Base-by-base conservation (phyloP, 176 grass and related monocot genomes). In the Carex kokanica region DNA sequence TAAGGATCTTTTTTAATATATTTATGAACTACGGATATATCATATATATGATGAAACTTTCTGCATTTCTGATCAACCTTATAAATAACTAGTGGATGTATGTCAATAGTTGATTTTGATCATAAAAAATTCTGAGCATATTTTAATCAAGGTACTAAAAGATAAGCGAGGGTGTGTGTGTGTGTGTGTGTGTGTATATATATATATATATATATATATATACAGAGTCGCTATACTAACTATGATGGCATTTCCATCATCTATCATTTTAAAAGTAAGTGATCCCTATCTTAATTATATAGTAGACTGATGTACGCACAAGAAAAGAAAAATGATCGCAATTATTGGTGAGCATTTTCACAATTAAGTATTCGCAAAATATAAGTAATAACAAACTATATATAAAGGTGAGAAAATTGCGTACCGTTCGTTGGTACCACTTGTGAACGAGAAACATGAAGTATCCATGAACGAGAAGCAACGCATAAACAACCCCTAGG, bases 351-450 rank as follows among this genome's bases (percentile, higher is more conserved):
- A 77, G 0, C 49, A 55, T 77, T 77, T 25, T 77, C 23, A 16
- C 45, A 81, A 81, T 43, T 45, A 47, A 18, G 11, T 49, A 49
- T 18, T 56, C 20, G 23, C 13, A 58, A 36, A 34, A 60, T 74
- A 54, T 53, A 53, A 52, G 73, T 11, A 77, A 55, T 6, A 77
- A 77, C 21, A 74, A 77, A 77, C 21, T 21, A 40, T 38, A 38
- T 7, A 75, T 23, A 18, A 27, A 55, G 72, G 51, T 18, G 49
- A 18, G 73, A 62, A 11, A 3, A 38, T 12, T 18, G 60, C 94
- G 23, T 93, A 99, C 96, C 93, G 96, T 99, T 83, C 88, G 89
- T 32, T 89, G 88, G 85, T 99, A 99, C 96, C 96, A 99, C 0
- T 74, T 58, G 5, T 40, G 86, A 25, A 95, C 92, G 62, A 99